Conservation (phyloP, 2,329 filamentous ascomycete genomes). For the Diaporthe sp. region DNA sequence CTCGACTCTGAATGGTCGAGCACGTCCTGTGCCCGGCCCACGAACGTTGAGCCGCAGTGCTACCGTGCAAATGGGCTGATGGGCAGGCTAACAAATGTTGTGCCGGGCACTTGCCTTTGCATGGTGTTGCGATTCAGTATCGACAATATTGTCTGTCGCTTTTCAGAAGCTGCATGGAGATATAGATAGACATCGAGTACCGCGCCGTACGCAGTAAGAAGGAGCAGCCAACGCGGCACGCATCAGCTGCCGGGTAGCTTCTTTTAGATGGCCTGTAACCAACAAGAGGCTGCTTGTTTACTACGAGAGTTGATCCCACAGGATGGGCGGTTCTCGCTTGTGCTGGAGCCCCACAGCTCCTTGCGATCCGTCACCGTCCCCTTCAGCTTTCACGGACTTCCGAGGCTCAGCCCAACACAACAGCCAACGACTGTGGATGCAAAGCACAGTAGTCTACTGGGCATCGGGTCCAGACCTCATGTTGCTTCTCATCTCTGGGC, state of each 20-base stretch:
- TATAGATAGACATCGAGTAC: constrained; percentile 17
- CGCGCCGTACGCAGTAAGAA: background rate
- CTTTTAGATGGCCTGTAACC: constrained; percentile 7
- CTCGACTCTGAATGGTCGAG: constrained; percentile 3
- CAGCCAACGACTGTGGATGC: background rate
- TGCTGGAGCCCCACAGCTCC: constrained; percentile 14
- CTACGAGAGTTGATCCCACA: constrained; percentile 6
- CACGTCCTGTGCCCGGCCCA: background rate
- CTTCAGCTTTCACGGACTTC: constrained; percentile 18
- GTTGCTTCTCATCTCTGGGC: constrained; percentile 1
- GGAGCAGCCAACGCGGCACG: background rate
- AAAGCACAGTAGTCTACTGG: background rate
- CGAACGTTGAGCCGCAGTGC: constrained; percentile 10
- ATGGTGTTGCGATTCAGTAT: background rate
- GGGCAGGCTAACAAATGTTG: background rate
- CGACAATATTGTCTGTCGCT: background rate
- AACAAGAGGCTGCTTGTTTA: constrained; percentile 19
- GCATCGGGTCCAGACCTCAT: background rate
- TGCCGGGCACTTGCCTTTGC: background rate
- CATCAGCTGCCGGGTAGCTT: background rate
- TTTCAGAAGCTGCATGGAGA: background rate
- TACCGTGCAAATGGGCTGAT: background rate
- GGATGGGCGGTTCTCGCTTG: constrained; percentile 23
- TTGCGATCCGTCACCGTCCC: constrained; percentile 17
- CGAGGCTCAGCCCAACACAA: constrained; percentile 3